phyloP scores from a whole-genome alignment of 768 basidiomycete genomes.

The Amanita muscaria region DNA sequence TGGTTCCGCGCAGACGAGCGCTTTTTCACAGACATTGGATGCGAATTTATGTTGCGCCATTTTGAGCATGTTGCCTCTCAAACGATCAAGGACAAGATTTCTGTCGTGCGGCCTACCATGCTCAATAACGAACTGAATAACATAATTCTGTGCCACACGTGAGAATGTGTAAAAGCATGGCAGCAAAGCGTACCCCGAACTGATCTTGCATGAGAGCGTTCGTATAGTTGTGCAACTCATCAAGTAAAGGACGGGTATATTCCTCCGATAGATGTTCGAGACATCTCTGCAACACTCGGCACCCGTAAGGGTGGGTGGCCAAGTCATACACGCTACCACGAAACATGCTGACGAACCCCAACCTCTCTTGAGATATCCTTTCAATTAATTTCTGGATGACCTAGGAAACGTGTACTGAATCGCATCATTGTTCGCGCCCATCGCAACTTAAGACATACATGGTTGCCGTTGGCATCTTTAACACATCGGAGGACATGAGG shows the following conservation, averaged over 20 bases:
- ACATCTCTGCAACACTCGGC: constrained; percentile 89
- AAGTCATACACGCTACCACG: constrained; percentile 72
- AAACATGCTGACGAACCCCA: constrained; percentile 70
- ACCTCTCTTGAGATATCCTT: constrained; percentile 64
- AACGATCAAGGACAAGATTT: constrained; percentile 50
- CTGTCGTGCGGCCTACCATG: constrained; percentile 67
- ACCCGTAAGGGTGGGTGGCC: constrained; percentile 86
- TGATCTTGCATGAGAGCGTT: constrained; percentile 79
- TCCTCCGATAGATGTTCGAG: constrained; percentile 74
- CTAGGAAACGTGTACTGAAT: constrained; percentile 31
- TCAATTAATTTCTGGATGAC: constrained; percentile 87
- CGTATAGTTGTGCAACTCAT: constrained; percentile 71
- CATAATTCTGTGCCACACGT: constrained; percentile 63
- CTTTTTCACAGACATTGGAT: constrained; percentile 94
- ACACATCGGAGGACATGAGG: constrained; percentile 77
- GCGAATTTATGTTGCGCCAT: constrained; percentile 89
- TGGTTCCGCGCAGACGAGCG: constrained; percentile 54
- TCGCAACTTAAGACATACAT: constrained; percentile 44
- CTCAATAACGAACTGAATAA: constrained; percentile 88
- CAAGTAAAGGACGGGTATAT: constrained; percentile 61
- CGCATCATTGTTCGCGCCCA: constrained; percentile 1
- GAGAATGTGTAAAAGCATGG: constrained; percentile 2
- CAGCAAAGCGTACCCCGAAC: constrained; percentile 61
- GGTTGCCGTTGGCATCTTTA: constrained; percentile 89
- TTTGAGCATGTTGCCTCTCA: constrained; percentile 69